These are phyloP conservation scores for Stipa capillata DNA, from an alignment of 176 grass and related monocot species.

Conservation along the genomic window DNA sequence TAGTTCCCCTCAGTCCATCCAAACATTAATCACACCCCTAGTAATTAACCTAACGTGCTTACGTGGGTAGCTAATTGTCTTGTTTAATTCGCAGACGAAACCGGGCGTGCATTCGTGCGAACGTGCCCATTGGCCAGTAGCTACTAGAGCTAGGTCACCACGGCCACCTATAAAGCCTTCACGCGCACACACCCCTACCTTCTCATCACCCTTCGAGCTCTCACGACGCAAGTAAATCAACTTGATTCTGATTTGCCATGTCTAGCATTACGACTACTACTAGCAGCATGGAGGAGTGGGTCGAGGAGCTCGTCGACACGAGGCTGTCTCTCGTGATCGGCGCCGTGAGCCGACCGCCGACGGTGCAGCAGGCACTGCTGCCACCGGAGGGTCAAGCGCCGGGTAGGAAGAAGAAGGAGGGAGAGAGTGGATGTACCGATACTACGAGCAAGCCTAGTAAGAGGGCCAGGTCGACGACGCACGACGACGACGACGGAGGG, in stretches of 20 bases:
- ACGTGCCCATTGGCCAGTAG: background rate
- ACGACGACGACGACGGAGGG: background rate
- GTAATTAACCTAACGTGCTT: background rate
- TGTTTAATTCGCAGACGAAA: constrained; percentile 5
- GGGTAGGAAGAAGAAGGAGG: background rate
- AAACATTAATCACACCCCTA: background rate
- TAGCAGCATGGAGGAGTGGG: background rate
- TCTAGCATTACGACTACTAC: constrained; percentile 29
- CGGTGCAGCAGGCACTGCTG: background rate
- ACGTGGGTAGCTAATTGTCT: background rate
- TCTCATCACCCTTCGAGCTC: background rate
- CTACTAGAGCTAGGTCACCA: too few species aligned
- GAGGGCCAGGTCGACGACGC: background rate
- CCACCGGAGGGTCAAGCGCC: background rate
- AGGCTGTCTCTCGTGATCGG: constrained; percentile 22
- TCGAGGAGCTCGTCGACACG: constrained; percentile 19
- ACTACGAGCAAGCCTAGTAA: background rate
- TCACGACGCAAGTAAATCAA: background rate
- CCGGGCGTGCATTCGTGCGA: background rate
- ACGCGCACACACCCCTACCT: background rate
- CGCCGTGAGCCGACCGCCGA: background rate
- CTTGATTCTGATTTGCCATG: constrained; percentile 9
- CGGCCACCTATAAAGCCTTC: constrained; percentile 2
- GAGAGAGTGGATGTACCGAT: background rate
- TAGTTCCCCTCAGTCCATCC: background rate